Evolutionary conservation across 1,284 basidiomycete genomes (phyloP).

Genomic region (Inonotus obliquus): DNA sequence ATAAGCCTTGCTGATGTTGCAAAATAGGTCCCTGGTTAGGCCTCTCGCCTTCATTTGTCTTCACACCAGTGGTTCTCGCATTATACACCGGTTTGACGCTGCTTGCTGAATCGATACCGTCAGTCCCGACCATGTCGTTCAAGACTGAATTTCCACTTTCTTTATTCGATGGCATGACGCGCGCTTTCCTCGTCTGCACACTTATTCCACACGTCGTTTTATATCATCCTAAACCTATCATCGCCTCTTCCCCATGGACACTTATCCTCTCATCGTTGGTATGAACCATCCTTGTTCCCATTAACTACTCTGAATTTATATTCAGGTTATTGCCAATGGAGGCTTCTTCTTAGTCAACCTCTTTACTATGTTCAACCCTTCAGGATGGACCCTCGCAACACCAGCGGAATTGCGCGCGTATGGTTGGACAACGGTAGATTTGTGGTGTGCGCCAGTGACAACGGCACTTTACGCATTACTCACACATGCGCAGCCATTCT

Average conservation of each 20-base stretch:
- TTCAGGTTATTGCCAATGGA: conserved; percentile 45
- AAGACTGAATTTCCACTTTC: conserved; percentile 59
- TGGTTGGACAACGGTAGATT: conserved; percentile 69
- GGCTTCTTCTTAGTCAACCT: conserved; percentile 70
- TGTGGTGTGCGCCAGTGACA: conserved; percentile 69
- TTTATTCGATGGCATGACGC: conserved; percentile 62
- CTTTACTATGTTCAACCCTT: conserved; percentile 64
- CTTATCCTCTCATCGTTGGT: conserved; percentile 65
- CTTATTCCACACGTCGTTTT: conserved; percentile 63
- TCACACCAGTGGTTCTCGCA: conserved; percentile 52
- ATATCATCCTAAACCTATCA: conserved; percentile 39
- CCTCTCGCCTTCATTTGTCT: conserved; percentile 63
- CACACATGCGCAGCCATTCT: conserved; percentile 75
- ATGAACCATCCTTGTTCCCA: conserved; percentile 24
- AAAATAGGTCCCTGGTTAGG: conserved; percentile 56
- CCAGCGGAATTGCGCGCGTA: conserved; percentile 66
- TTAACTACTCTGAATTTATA: neutral
- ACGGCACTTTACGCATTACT: conserved; percentile 69
- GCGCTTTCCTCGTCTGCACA: conserved; percentile 66
- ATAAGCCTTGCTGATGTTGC: conserved; percentile 2
- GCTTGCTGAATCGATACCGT: conserved; percentile 54
- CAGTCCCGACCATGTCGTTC: conserved; percentile 46
- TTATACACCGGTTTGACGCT: conserved; percentile 53
- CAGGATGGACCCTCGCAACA: conserved; percentile 54
- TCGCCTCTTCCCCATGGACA: conserved; percentile 65